Base-by-base conservation (phyloP, 257 asterid genomes). In the Solanum pimpinellifolium region DNA sequence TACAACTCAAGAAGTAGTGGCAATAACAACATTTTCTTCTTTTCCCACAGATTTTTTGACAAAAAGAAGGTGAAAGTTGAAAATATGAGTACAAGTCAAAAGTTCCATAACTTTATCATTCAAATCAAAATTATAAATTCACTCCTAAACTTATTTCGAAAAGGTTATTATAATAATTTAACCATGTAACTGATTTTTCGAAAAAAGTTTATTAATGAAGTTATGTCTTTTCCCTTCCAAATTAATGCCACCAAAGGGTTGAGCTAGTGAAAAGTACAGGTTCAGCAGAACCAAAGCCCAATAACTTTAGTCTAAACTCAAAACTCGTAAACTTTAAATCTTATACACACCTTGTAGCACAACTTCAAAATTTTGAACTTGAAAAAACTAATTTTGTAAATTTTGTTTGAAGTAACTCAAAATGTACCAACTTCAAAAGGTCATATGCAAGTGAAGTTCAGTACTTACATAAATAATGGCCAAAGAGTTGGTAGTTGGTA, bases 121-220 rank as follows among this genome's bases (percentile, higher is more conserved):
- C 62, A 52, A 46, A 46, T 46, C 2, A 46, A 46, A 11, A 33
- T 4, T 1, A 44, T 44, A 44, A 44, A 3, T 44, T 44, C 49
- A 44, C 3, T 1, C 15, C 49, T 0, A 5, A 46, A 1, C 16
- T 46, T 46, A 46, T 12, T 46, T 12, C 6, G 0, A 11, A 46
- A 46, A 46, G 1, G 1, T 1, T 15, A 2, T 0, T 12, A 4
- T 46, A 46, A 46, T 46, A 46, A 15, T 46, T 46, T 46, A 44
- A 44, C 1, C 2, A 2, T 46, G 6, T 46, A 4, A 46, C 16
- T 46, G 1, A 46, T 12, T 46, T 46, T 46, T 0, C 6, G 2
- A 0, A 46, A 46, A 12, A 46, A 46, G 1, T 44, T 46, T 4
- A 46, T 16, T 4, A 15, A 15, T 4, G 52, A 46, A 46, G 4